These are phyloP conservation scores for Chenopodium berlandieri DNA, from an alignment of 148 eudicot genomes.

Conservation along the genomic window DNA sequence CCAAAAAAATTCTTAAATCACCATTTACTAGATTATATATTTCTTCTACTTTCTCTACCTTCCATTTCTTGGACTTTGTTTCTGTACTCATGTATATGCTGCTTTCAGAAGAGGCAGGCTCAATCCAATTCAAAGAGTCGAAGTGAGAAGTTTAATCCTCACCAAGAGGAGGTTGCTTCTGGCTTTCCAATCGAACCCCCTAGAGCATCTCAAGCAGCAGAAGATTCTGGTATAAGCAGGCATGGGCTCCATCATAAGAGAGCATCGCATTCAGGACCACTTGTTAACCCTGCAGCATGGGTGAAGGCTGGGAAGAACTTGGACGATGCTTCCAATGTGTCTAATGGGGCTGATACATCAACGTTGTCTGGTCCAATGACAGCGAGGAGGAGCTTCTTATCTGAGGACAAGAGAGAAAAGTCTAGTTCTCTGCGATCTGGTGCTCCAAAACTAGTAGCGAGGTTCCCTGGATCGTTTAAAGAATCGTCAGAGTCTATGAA, in stretches of 20 bases:
- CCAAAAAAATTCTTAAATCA: not conserved
- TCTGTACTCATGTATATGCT: constrained; percentile 3
- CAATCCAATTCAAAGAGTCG: constrained; percentile 71
- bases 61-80: constrained; percentile 1
- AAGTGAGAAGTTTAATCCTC: constrained; percentile 88
- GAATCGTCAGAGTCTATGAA: constrained; percentile 50
- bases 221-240: constrained; percentile 42
- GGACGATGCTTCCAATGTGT: constrained; percentile 62
- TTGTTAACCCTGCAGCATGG: constrained; percentile 71
- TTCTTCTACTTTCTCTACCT: not conserved
- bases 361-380: constrained; percentile 45
- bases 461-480: constrained; percentile 85
- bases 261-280: constrained; percentile 93
- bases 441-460: constrained; percentile 49
- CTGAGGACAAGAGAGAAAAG: constrained; percentile 58
- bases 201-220: constrained; percentile 60
- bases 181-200: constrained; percentile 95
- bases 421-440: constrained; percentile 46
- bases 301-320: constrained; percentile 61
- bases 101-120: constrained; percentile 66
- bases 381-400: constrained; percentile 55
- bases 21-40: too few relatives aligned
- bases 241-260: constrained; percentile 50
- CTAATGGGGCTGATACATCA: constrained; percentile 54
- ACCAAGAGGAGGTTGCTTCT: constrained; percentile 86